Conservation (phyloP, 257 asterid genomes). For the Osmanthus fragrans region DNA sequence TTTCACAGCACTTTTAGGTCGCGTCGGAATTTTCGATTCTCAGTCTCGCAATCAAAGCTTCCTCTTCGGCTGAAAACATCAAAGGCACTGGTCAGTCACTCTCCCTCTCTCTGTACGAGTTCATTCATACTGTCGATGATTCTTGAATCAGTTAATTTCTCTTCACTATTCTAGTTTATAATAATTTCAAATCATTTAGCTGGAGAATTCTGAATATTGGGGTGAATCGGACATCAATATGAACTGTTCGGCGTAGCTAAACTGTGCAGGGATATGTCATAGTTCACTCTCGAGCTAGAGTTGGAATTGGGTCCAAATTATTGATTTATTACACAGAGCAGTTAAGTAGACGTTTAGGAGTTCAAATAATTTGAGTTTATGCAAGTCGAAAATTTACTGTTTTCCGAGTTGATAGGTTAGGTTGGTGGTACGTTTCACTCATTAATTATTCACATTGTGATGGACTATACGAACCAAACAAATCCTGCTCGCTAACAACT, state of each 20-base stretch:
- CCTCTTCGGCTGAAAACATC: not conserved
- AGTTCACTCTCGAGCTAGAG: too few relatives aligned
- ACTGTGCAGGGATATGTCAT: not conserved
- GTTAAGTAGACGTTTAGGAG: not conserved
- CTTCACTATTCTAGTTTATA: not conserved
- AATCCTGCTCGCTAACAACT: not conserved
- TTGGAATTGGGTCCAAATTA: too few relatives aligned
- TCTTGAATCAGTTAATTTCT: not conserved
- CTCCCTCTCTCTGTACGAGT: not conserved
- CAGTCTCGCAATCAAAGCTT: not conserved
- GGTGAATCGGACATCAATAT: not conserved
- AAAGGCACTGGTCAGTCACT: not conserved
- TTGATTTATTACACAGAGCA: not conserved
- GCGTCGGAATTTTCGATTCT: not conserved
- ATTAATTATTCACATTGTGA: too few relatives aligned
- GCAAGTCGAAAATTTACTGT: not conserved
- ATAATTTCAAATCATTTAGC: not conserved
- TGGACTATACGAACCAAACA: not conserved
- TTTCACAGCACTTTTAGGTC: too few relatives aligned
- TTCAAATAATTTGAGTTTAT: not conserved
- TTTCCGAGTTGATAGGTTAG: not conserved
- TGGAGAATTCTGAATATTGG: not conserved
- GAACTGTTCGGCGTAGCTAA: not conserved
- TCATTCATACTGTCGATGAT: not conserved
- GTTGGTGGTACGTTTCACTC: not conserved